These are phyloP conservation scores for Xeromyces bisporus DNA, from an alignment of 495 filamentous ascomycete genomes.

Conservation along the genomic window DNA sequence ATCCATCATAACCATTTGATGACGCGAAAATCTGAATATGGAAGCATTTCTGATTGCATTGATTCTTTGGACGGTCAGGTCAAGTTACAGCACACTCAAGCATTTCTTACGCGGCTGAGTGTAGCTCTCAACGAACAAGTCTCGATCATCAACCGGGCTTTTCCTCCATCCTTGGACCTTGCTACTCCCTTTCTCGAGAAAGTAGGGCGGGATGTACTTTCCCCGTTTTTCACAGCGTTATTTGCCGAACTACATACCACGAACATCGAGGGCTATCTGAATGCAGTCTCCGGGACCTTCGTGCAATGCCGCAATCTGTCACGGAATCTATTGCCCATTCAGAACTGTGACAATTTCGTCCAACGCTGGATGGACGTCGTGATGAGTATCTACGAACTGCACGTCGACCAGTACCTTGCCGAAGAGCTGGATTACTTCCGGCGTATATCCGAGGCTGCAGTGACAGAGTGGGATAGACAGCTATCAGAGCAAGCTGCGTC, in stretches of 20 bases:
- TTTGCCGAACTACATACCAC: conserved; percentile 78
- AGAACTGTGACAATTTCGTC: conserved; percentile 37
- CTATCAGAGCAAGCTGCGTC: conserved; percentile 80
- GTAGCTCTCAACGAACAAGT: conserved; percentile 68
- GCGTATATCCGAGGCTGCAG: conserved; percentile 52
- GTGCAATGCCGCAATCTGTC: conserved; percentile 67
- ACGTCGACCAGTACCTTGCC: conserved; percentile 81
- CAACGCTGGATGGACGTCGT: conserved; percentile 43
- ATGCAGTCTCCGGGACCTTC: conserved; percentile 72
- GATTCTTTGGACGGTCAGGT: conserved; percentile 41
- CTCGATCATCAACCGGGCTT: conserved; percentile 66
- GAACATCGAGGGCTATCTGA: conserved; percentile 63
- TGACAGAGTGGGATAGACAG: conserved; percentile 77
- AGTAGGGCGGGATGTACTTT: conserved; percentile 67
- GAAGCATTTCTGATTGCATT: conserved; percentile 69
- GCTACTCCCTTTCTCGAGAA: conserved; percentile 65
- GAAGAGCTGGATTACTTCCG: conserved; percentile 85
- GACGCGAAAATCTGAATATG: conserved; percentile 50
- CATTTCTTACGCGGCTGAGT: conserved; percentile 62
- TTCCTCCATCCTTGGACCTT: conserved; percentile 59
- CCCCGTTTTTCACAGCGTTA: conserved; percentile 69
- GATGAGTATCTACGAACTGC: conserved; percentile 65
- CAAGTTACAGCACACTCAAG: conserved; percentile 57
- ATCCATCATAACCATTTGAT: conserved; percentile 78
- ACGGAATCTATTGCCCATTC: conserved; percentile 46